Base-by-base conservation (phyloP, 2,329 filamentous ascomycete genomes). In the Exophiala spinifera region DNA sequence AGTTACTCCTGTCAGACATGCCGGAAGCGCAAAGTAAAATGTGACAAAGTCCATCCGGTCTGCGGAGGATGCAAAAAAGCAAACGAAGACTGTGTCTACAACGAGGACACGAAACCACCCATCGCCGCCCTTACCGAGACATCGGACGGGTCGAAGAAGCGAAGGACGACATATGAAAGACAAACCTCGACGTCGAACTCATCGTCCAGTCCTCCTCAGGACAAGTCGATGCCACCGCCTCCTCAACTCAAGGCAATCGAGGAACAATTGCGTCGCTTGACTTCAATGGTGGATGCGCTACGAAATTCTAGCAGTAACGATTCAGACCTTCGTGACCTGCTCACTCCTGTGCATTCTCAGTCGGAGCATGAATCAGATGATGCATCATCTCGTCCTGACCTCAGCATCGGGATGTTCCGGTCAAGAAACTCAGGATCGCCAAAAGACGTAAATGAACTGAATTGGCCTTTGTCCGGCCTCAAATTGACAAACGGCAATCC, bases 1-100 rank as follows among this genome's bases (percentile, higher is more conserved):
- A 76, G 74, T 59, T 76, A 76, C 59, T 75, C 72, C 59, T 77
- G 75, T 55, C 70, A 75, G 60, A 73, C 68, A 1, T 77, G 74
- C 63, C 70, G 74, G 45, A 65, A 71, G 53, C 69, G 74, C 25
- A 77, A 77, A 59, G 72, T 77, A 46, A 76, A 76, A 68, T 77
- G 74, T 57, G 69, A 74, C 62, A 75, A 75, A 64, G 67, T 69
- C 23, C 74, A 75, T 60, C 75, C 75, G 5, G 61, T 72, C 13
- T 77, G 75, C 61, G 71, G 72, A 23, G 75, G 74, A 47, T 77
- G 75, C 56, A 56, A 63, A 51, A 77, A 76, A 55, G 74, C 70
- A 40, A 68, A 68, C 19, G 68, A 70, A 53, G 65, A 73, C 53
- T 77, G 75, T 57, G 52, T 71, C 4, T 77, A 76, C 60, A 70